phyloP scores from a whole-genome alignment of 441 rosid species.

The Croton setiger region DNA sequence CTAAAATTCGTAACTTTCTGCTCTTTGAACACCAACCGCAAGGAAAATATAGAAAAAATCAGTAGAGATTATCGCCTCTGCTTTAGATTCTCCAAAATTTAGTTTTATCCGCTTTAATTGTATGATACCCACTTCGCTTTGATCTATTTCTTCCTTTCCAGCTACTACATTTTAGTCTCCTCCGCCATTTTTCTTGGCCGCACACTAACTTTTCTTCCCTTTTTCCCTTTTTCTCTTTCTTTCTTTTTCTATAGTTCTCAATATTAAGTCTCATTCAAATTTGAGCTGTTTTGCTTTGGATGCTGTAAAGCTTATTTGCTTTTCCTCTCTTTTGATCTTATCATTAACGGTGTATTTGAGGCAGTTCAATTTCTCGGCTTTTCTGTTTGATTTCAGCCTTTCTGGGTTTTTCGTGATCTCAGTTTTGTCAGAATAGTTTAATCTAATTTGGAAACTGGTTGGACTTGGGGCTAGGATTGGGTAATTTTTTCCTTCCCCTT shows the following conservation, averaged over 20 bases:
- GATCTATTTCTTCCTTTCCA: constrained; percentile 28
- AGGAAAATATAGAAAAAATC: background rate
- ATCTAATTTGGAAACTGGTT: background rate
- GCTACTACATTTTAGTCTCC: constrained; percentile 38
- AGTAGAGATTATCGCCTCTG: constrained; percentile 26
- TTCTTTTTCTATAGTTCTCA: background rate
- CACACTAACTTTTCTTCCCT: constrained; percentile 5
- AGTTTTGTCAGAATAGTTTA: background rate
- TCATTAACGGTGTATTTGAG: constrained; percentile 13
- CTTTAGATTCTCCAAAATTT: constrained; percentile 25
- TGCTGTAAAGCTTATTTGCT: constrained; percentile 11
- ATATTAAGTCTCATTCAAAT: background rate
- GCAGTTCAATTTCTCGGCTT: constrained; percentile 16
- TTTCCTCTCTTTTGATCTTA: constrained; percentile 25
- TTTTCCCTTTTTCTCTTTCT: background rate
- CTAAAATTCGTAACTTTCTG: background rate
- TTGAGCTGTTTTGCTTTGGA: constrained; percentile 2
- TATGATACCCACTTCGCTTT: constrained; percentile 7
- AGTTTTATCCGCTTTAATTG: constrained; percentile 16
- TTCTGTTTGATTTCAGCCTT: constrained; percentile 6
- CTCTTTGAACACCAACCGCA: background rate
- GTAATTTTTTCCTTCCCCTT: constrained; percentile 22
- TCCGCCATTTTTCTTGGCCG: constrained; percentile 36
- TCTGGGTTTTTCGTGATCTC: constrained; percentile 8
- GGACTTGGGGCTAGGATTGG: constrained; percentile 17